phyloP scores from a whole-genome alignment of 1,139 yeast species.

The Zygoascus hellenicus region DNA sequence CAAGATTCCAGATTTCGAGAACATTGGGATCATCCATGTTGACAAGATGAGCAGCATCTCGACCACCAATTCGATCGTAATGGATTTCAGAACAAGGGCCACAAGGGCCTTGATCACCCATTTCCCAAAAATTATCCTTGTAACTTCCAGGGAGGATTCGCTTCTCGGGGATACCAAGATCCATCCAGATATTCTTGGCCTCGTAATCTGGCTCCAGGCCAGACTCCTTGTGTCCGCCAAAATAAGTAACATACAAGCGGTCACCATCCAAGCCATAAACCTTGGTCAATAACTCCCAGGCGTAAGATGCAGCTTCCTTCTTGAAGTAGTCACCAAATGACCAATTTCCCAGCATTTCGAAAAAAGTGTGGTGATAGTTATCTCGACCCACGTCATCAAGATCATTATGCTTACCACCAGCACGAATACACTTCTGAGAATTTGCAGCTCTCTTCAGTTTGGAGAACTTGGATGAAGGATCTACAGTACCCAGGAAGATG shows the following conservation, averaged over 20 bases:
- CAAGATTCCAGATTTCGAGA: constrained; percentile 95
- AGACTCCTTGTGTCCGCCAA: constrained; percentile 79
- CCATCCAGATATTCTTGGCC: constrained; percentile 81
- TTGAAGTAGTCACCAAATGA: constrained; percentile 98
- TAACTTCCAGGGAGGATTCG: constrained; percentile 90
- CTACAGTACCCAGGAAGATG: constrained; percentile 92
- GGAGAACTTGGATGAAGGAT: constrained; percentile 85
- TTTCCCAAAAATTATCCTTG: constrained; percentile 97
- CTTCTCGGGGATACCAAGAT: constrained; percentile 82
- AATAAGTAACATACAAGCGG: constrained; percentile 89
- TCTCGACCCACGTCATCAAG: constrained; percentile 98
- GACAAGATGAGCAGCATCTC: constrained; percentile 86
- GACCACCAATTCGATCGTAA: constrained; percentile 95
- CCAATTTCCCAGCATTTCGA: constrained; percentile 99
- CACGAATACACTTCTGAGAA: constrained; percentile 97
- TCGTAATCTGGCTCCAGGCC: constrained; percentile 94
- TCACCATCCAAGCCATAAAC: constrained; percentile 74
- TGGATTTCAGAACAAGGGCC: constrained; percentile 99
- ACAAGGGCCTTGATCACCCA: constrained; percentile 99
- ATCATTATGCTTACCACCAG: constrained; percentile 99
- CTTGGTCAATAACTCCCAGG: constrained; percentile 86
- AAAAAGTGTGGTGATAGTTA: constrained; percentile 95
- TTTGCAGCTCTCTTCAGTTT: constrained; percentile 82
- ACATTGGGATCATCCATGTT: constrained; percentile 98
- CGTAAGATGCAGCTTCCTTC: constrained; percentile 78